Percentiles rank a stretch among this genome's conserved stretches.
Evolutionary conservation across 257 asterid genomes (phyloP).

Genomic region (Solanum pennellii): DNA sequence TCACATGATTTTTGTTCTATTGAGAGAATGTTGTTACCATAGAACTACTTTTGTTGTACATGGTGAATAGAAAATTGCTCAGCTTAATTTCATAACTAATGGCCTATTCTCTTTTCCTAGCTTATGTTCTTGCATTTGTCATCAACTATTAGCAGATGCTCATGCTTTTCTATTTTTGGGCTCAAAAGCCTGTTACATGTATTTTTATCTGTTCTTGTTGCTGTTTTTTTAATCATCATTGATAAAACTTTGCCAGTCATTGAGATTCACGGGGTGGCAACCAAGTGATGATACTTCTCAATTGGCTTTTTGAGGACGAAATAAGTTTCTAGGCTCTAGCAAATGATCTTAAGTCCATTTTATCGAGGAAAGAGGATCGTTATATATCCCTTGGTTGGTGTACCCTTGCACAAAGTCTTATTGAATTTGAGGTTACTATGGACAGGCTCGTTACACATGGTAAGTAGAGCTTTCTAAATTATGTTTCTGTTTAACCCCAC

Average conservation of each 20-base stretch:
- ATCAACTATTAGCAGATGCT: background rate
- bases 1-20: background rate
- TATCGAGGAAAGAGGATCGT: conserved; percentile 56
- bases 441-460: conserved; percentile 39
- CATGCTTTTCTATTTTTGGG: background rate
- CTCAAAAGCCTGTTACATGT: background rate
- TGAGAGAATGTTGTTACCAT: background rate
- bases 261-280: conserved; percentile 33
- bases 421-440: conserved; percentile 39
- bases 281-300: conserved; percentile 59
- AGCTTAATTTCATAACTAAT: background rate
- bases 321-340: conserved; percentile 35
- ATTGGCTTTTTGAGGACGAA: conserved; percentile 83
- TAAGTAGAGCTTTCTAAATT: conserved; percentile 8
- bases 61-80: background rate
- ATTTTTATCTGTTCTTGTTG: background rate
- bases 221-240: background rate
- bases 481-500: background rate
- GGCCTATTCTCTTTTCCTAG: background rate
- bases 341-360: conserved; percentile 32
- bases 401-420: conserved; percentile 53
- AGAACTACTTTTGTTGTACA: background rate
- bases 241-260: conserved; percentile 24
- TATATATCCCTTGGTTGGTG: conserved; percentile 87
- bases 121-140: background rate